phyloP scores from a whole-genome alignment of 495 filamentous ascomycete species.

The Lasiosphaeris hirsuta region DNA sequence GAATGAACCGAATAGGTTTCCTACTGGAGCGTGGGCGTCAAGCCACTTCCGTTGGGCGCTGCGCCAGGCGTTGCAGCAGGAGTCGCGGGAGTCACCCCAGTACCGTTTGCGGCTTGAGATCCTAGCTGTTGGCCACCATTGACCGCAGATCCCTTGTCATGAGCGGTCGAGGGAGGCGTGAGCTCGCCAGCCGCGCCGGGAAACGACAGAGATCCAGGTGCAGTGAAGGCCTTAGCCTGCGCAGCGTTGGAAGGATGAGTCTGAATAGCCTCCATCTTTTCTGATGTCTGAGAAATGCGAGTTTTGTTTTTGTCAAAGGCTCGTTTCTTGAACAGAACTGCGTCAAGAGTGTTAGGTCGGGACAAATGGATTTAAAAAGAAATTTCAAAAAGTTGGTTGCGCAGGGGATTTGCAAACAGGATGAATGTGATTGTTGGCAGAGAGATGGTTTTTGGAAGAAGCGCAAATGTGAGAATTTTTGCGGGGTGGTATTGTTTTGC shows the following conservation, averaged over 20 bases:
- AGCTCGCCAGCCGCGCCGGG: conserved; percentile 78
- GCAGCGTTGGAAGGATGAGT: conserved; percentile 83
- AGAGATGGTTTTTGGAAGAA: background rate
- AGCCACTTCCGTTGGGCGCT: conserved; percentile 68
- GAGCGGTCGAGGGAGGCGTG: conserved; percentile 65
- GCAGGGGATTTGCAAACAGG: background rate
- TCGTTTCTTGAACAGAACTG: conserved; percentile 24
- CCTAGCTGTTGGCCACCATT: conserved; percentile 59
- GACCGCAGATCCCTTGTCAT: conserved; percentile 41
- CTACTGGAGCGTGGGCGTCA: conserved; percentile 95
- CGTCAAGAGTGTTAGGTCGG: background rate
- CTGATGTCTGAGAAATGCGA: conserved; percentile 16
- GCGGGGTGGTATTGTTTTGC: background rate
- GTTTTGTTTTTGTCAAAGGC: conserved; percentile 1
- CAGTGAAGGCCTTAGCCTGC: conserved; percentile 89
- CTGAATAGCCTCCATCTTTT: conserved; percentile 79
- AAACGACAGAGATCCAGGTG: conserved; percentile 84
- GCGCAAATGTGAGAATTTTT: background rate
- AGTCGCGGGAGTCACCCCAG: conserved; percentile 91
- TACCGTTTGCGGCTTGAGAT: conserved; percentile 57
- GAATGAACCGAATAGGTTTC: conserved; percentile 54
- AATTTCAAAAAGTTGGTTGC: background rate
- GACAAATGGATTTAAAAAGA: too few relatives aligned
- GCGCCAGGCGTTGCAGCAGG: conserved; percentile 91
- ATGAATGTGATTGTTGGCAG: background rate